phyloP scores from a whole-genome alignment of 1,284 basidiomycete genomes.

The Rhodotorula sp. region DNA sequence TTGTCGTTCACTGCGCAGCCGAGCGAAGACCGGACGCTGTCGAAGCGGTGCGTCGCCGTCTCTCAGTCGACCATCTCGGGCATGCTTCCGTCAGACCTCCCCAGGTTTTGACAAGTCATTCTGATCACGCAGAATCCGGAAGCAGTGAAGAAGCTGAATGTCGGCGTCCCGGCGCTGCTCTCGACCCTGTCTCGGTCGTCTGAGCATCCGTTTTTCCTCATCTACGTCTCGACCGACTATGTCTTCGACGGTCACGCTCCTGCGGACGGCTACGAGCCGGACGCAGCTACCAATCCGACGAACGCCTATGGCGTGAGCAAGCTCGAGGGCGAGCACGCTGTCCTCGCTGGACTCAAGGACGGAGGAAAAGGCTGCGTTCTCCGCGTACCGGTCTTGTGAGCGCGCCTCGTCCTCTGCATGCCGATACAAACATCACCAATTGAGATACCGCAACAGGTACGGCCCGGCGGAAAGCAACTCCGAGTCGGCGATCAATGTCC shows the following conservation, averaged over 20 bases:
- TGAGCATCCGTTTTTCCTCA: conserved; percentile 14
- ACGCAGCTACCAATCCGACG: conserved; percentile 65
- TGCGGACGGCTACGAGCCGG: conserved; percentile 58
- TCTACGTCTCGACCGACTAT: conserved; percentile 60
- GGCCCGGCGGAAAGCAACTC: conserved; percentile 71
- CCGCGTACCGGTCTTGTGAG: conserved; percentile 74
- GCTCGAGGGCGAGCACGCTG: conserved; percentile 67
- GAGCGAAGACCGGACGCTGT: conserved; percentile 79
- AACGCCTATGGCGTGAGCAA: conserved; percentile 76
- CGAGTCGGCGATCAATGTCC: conserved; percentile 73
- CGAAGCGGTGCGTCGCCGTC: conserved; percentile 59
- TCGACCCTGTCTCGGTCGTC: conserved; percentile 63
- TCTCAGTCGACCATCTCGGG: background rate
- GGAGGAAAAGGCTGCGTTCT: conserved; percentile 62
- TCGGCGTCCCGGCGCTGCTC: conserved; percentile 35
- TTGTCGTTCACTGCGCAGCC: conserved; percentile 80
- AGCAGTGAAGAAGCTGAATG: conserved; percentile 55
- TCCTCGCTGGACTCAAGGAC: conserved; percentile 53
- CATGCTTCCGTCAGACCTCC: too few relatives aligned
- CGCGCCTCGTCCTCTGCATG: conserved; percentile 44
- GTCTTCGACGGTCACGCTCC: conserved; percentile 81
- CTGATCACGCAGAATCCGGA: conserved; percentile 58
- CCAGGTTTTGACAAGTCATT: background rate
- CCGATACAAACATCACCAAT: background rate
- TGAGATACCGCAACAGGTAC: conserved; percentile 58